These are phyloP conservation scores for Stylosanthes scabra DNA, from an alignment of 331 rosid species.

Conservation along the genomic window DNA sequence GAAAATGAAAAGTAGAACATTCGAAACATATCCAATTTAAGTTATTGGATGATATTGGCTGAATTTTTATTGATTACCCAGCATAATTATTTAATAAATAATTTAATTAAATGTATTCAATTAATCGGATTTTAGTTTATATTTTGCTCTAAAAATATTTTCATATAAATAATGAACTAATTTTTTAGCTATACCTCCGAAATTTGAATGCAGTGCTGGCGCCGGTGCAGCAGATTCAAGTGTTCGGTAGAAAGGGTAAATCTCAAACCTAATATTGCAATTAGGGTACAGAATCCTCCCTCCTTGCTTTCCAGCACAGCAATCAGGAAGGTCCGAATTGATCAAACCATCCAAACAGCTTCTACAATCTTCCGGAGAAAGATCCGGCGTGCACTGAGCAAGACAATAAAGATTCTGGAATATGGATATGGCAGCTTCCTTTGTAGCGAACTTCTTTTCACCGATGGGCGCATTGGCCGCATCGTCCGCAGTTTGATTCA, in stretches of 20 bases:
- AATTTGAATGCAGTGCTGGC: not conserved
- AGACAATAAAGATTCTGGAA: not conserved
- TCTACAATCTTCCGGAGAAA: not conserved
- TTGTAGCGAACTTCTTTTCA: not conserved
- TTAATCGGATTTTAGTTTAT: too few relatives aligned
- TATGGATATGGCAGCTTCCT: not conserved
- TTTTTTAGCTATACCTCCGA: too few relatives aligned
- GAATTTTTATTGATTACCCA: too few relatives aligned
- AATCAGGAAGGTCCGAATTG: not conserved
- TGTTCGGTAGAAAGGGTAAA: conserved; percentile 29
- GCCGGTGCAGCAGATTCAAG: not conserved
- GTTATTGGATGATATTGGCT: too few relatives aligned
- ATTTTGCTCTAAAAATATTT: too few relatives aligned
- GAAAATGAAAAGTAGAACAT: too few relatives aligned
- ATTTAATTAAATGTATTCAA: too few relatives aligned
- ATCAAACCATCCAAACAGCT: not conserved
- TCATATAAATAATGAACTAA: too few relatives aligned
- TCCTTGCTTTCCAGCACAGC: not conserved
- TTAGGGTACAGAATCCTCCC: conserved; percentile 10
- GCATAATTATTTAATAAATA: too few relatives aligned
- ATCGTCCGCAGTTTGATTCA: too few relatives aligned
- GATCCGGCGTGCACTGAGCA: not conserved
- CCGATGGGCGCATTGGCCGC: not conserved
- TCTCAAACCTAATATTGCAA: conserved; percentile 40
- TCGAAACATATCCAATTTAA: too few relatives aligned